Base-by-base conservation (phyloP, 1,139 yeast genomes). In the Protomyces arabidopsidicola region DNA sequence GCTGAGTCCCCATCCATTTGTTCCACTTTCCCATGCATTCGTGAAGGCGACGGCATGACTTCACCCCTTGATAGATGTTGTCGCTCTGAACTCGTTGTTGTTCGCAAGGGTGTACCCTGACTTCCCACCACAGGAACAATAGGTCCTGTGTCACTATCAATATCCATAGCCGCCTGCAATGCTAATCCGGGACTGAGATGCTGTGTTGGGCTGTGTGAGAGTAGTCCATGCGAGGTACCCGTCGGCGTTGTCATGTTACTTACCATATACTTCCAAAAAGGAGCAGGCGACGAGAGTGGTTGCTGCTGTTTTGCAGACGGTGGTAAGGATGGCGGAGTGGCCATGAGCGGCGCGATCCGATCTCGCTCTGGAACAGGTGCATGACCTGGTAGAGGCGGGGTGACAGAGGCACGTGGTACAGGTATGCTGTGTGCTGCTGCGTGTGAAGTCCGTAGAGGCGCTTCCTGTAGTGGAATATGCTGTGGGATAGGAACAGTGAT, bases 261-360 rank as follows among this genome's bases (percentile, higher is more conserved):
- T 2, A 58, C 64, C 76, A 77, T 75, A 69, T 75, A 75, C 65
- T 74, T 72, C 81, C 81, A 78, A 64, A 77, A 74, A 48, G 78
- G 78, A 3, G 78, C 78, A 1, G 79, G 79, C 27, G 78, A 75
- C 20, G 66, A 64, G n/a, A 63, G 56, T 16, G 67, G 66, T 50
- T 64, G 63, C 18, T 45, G 55, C 27, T 55, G 53, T 22, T 38
- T 39, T 12, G 56, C 53, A 12, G 56, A 51, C n/a, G 53, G 53
- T 50, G 53, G 53, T 16, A 58, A 27, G 5, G 62, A 58, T 3
- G 62, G 62, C 12, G 62, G 62, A 20, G 62, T 58, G 3, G 62
- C 42, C 62, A 58, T 51, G 22, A 51, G 56, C 4, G 50, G 54
- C 2, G 36, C 53, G 9, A 24, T 38, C 9, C 62, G 62, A 5